Evolutionary conservation across 768 basidiomycete genomes (phyloP).

Genomic region (Daedalea quercina): DNA sequence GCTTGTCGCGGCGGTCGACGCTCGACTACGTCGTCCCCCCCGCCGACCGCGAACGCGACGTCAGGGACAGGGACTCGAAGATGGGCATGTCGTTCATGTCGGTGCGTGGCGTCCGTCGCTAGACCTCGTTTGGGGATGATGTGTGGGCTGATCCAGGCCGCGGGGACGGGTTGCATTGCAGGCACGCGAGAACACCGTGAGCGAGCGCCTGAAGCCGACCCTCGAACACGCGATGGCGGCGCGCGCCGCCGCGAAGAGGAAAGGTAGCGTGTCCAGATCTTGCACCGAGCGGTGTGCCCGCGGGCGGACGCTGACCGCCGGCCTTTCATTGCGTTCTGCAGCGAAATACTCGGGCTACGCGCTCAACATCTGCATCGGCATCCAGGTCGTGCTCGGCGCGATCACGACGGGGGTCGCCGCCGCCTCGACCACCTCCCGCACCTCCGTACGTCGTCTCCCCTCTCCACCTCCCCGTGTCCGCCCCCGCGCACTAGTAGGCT

Average conservation of each 20-base stretch:
- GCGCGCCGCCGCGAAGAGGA: slow-evolving; percentile 37
- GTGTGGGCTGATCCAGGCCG: too few species aligned
- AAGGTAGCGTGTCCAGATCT: slow-evolving; percentile 33
- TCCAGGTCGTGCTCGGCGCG: slow-evolving; percentile 60
- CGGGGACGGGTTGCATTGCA: too few species aligned
- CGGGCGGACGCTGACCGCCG: slow-evolving; percentile 12
- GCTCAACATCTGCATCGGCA: slow-evolving; percentile 45
- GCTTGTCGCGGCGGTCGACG: slow-evolving; percentile 6
- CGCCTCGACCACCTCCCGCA: slow-evolving; percentile 26
- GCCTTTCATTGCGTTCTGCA: slow-evolving; percentile 7
- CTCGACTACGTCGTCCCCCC: slow-evolving; percentile 10
- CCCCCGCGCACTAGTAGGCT: too few species aligned
- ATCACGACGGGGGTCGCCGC: slow-evolving; percentile 62
- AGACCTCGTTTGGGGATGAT: too few species aligned
- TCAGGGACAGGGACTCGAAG: not conserved
- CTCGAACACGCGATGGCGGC: slow-evolving; percentile 40
- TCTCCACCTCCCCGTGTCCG: not conserved
- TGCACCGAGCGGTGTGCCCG: too few species aligned
- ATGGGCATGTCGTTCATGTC: not conserved
- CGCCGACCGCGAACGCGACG: not conserved
- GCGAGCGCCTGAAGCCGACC: slow-evolving; percentile 50
- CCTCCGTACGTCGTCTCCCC: not conserved
- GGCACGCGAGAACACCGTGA: slow-evolving; percentile 25
- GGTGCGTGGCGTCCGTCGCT: not conserved
- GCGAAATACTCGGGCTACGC: slow-evolving; percentile 26